Evolutionary conservation across 495 filamentous ascomycete species (phyloP).

Genomic region (Penicillium soppii): DNA sequence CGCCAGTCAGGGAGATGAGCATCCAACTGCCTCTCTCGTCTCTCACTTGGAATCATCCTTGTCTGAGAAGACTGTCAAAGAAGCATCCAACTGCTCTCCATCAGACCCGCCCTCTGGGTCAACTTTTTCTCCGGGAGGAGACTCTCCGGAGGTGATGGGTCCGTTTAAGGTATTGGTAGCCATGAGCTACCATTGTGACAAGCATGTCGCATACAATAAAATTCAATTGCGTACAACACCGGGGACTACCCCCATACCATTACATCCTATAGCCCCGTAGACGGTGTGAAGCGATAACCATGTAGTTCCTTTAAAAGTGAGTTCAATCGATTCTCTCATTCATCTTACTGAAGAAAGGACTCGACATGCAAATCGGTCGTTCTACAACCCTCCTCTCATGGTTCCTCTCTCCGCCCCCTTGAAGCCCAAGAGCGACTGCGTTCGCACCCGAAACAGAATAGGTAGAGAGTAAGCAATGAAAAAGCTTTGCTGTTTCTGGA

Average conservation of each 20-base stretch:
- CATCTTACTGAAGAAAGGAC: background rate
- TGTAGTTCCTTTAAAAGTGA: background rate
- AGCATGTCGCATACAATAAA: constrained; percentile 13
- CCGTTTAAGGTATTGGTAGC: constrained; percentile 13
- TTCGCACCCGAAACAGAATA: background rate
- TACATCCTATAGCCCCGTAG: background rate
- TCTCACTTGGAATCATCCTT: constrained; percentile 23
- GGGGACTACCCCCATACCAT: no score
- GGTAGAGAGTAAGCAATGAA: no score
- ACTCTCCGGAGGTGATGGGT: constrained; percentile 27
- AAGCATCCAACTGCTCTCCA: constrained; percentile 56
- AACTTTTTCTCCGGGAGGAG: constrained; percentile 7
- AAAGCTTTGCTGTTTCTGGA: no score
- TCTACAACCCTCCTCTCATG: background rate
- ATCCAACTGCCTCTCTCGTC: constrained; percentile 50
- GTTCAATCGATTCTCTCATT: background rate
- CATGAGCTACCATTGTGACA: constrained; percentile 9
- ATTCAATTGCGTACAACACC: no score
- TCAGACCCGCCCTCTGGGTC: constrained; percentile 38
- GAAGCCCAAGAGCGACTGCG: background rate
- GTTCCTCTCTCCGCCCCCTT: background rate
- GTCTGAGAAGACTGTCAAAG: constrained; percentile 46
- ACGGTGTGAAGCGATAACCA: background rate
- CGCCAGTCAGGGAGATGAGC: constrained; percentile 49
- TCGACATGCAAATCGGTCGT: background rate